These are phyloP conservation scores for Pochonia chlamydosporia DNA, from an alignment of 2,329 filamentous ascomycete genomes.

Conservation along the genomic window DNA sequence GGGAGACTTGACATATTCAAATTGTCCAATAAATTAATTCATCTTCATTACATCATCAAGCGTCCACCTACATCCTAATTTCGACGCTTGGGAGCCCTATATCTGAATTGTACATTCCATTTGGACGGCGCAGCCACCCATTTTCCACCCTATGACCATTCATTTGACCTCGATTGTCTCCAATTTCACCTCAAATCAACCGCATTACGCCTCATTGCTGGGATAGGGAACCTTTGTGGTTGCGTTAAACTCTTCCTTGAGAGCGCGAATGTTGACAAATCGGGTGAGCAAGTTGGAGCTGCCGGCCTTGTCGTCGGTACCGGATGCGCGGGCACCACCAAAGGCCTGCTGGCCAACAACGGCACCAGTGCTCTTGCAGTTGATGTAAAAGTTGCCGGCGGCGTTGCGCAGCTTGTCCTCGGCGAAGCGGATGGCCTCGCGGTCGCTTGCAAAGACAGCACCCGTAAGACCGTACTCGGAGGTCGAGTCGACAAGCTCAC, in stretches of 20 bases:
- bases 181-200: background rate
- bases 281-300: conserved; percentile 57
- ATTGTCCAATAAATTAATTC: too few relatives aligned
- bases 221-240: conserved; percentile 61
- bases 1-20: too few relatives aligned
- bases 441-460: conserved; percentile 66
- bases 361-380: conserved; percentile 73
- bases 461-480: conserved; percentile 76
- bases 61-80: background rate
- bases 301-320: conserved; percentile 70
- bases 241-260: conserved; percentile 70
- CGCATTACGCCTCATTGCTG: conserved; percentile 56
- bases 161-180: background rate
- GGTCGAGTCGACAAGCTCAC: conserved; percentile 62
- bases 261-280: conserved; percentile 61
- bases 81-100: background rate
- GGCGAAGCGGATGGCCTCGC: conserved; percentile 58
- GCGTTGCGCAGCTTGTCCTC: conserved; percentile 67
- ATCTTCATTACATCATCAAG: background rate
- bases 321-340: conserved; percentile 61
- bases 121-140: background rate
- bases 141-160: background rate
- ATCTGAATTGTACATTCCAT: background rate
- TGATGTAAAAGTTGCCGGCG: conserved; percentile 82
- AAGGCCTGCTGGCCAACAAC: conserved; percentile 71